Evolutionary conservation across 2,329 filamentous ascomycete species (phyloP).

Genomic region (Plenodomus tracheiphilus): DNA sequence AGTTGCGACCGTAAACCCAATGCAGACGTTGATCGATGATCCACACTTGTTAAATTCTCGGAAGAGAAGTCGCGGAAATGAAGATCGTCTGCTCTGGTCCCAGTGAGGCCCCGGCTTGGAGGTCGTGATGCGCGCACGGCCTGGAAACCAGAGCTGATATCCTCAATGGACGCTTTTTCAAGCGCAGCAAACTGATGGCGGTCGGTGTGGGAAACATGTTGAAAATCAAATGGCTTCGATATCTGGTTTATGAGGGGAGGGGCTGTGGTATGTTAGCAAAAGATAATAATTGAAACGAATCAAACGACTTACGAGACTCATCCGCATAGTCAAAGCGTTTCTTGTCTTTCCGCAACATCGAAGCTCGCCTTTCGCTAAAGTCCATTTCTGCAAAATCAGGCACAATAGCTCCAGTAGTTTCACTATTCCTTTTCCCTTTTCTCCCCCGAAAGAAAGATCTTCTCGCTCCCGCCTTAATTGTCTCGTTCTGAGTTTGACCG

Average conservation of each 20-base stretch:
- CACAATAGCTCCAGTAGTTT: constrained; percentile 7
- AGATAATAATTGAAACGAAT: neutral
- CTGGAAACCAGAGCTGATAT: constrained; percentile 47
- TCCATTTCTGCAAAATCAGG: constrained; percentile 34
- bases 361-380: constrained; percentile 29
- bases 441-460: constrained; percentile 41
- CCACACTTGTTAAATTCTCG: constrained; percentile 22
- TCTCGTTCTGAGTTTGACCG: constrained; percentile 28
- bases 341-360: constrained; percentile 39
- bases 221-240: constrained; percentile 66
- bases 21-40: constrained; percentile 20
- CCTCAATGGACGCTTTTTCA: constrained; percentile 46
- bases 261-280: constrained; percentile 21
- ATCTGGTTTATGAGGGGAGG: constrained; percentile 48
- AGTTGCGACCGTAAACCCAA: constrained; percentile 25
- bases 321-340: constrained; percentile 27
- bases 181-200: constrained; percentile 58
- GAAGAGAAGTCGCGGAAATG: constrained; percentile 33
- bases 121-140: constrained; percentile 57
- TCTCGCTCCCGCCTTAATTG: constrained; percentile 18
- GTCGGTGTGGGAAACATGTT: constrained; percentile 64
- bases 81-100: constrained; percentile 57
- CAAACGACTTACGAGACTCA: constrained; percentile 26
- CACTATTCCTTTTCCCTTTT: constrained; percentile 41
- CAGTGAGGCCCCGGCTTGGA: constrained; percentile 54